These are phyloP conservation scores for Pseudomassariella vexata DNA, from an alignment of 2,329 filamentous ascomycete genomes.

Conservation along the genomic window DNA sequence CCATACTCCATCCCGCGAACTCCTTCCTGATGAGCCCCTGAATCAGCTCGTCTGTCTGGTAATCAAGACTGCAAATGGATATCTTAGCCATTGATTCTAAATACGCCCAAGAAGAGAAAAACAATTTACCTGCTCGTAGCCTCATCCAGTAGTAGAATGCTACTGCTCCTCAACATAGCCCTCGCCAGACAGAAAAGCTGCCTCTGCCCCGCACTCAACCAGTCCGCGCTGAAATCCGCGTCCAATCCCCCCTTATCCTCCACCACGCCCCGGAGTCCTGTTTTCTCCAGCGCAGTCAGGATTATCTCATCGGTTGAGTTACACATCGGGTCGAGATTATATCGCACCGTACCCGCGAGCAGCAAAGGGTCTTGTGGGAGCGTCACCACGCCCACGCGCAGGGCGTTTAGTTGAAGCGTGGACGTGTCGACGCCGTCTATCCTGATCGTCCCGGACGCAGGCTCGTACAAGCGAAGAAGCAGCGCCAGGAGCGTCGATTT, in stretches of 20 bases:
- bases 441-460: not conserved
- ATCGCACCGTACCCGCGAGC: constrained; percentile 4
- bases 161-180: constrained; percentile 4
- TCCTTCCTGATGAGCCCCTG: constrained; percentile 1
- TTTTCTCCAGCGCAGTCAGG: constrained; percentile 2
- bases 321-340: constrained; percentile 6
- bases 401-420: not conserved
- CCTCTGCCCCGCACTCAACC: constrained; percentile 4
- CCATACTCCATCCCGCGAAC: constrained; percentile 2
- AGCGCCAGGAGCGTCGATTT: constrained; percentile 3
- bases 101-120: too few species aligned
- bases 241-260: constrained; percentile 2
- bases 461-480: constrained; percentile 1
- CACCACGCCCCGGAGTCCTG: not conserved
- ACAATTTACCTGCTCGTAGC: constrained; percentile 8
- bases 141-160: constrained; percentile 8
- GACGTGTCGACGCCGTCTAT: constrained; percentile 4
- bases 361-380: constrained; percentile 9
- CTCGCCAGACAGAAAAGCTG: constrained; percentile 8
- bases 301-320: constrained; percentile 2
- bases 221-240: constrained; percentile 1
- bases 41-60: constrained; percentile 3
- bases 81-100: not conserved
- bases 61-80: constrained; percentile 1
- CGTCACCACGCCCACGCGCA: not conserved